A percentile compares a stretch with the other conserved stretches of the same genome.
These are phyloP conservation scores for Acanthamoeba castellanii DNA, from an alignment of 208 protist genomes.

Conservation along the genomic window DNA sequence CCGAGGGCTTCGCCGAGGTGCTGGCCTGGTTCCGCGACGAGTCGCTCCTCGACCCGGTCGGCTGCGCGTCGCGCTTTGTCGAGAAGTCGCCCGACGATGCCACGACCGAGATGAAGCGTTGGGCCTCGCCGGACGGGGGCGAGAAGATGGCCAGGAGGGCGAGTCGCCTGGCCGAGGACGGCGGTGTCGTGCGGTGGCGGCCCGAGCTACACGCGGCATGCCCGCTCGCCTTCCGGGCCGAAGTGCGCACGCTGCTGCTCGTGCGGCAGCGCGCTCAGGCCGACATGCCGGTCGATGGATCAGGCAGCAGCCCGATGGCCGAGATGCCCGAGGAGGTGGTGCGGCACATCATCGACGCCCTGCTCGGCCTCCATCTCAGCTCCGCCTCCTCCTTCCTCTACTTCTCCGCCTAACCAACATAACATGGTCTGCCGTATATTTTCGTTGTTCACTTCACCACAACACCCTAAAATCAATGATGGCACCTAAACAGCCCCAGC, in stretches of 20 bases:
- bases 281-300: no score
- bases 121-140: background rate
- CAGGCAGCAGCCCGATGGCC: background rate
- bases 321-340: background rate
- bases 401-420: no score
- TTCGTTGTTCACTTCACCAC: no score
- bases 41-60: background rate
- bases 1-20: no score
- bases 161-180: background rate
- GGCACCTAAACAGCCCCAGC: no score
- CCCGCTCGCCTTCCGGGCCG: background rate
- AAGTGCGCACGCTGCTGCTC: background rate
- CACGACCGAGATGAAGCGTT: no score
- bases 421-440: no score
- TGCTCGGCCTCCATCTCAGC: background rate
- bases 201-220: background rate
- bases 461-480: no score
- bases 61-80: background rate
- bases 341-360: background rate
- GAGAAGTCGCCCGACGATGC: background rate
- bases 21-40: background rate
- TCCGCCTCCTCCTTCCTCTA: no score
- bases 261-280: background rate
- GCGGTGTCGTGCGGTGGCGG: background rate
- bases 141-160: background rate